Evolutionary conservation across 306 rosid genomes (phyloP).

Genomic region (Vigna mungo): DNA sequence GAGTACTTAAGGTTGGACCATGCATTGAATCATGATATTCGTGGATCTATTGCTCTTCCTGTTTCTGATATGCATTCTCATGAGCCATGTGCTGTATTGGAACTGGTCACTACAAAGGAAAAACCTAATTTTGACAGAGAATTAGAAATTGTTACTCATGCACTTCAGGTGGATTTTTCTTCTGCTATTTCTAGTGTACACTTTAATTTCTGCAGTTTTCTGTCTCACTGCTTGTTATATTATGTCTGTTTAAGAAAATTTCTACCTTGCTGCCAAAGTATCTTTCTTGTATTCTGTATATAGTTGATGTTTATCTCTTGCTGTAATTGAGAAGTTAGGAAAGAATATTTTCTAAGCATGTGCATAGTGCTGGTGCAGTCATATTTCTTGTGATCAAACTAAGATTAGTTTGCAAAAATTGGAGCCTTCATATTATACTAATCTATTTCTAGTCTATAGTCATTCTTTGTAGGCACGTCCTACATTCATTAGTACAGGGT

Average conservation of each 20-base stretch:
- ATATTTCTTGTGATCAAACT: slow-evolving; percentile 23
- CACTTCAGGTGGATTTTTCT: slow-evolving; percentile 70
- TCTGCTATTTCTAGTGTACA: slow-evolving; percentile 6
- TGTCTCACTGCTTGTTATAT: slow-evolving; percentile 1
- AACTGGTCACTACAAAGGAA: slow-evolving; percentile 82
- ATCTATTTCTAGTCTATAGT: slow-evolving; percentile 5
- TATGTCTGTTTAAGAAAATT: slow-evolving; percentile 32
- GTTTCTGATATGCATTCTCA: slow-evolving; percentile 55
- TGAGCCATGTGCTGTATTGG: slow-evolving; percentile 81
- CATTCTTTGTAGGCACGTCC: neutral
- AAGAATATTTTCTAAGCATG: slow-evolving; percentile 14
- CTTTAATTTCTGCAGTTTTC: neutral
- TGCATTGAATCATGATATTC: slow-evolving; percentile 76
- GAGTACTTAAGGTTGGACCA: slow-evolving; percentile 84
- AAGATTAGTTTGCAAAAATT: neutral
- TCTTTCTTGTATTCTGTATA: slow-evolving; percentile 8
- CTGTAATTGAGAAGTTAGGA: slow-evolving; percentile 14
- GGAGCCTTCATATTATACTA: neutral
- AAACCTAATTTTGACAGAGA: slow-evolving; percentile 78
- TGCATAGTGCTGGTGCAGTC: neutral
- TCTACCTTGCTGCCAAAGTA: slow-evolving; percentile 7
- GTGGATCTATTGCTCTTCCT: slow-evolving; percentile 89
- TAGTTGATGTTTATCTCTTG: slow-evolving; percentile 18
- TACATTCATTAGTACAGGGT: neutral
- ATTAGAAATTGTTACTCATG: slow-evolving; percentile 71